These are phyloP conservation scores for Serpula lacrymans DNA, from an alignment of 768 basidiomycete genomes.

Conservation along the genomic window DNA sequence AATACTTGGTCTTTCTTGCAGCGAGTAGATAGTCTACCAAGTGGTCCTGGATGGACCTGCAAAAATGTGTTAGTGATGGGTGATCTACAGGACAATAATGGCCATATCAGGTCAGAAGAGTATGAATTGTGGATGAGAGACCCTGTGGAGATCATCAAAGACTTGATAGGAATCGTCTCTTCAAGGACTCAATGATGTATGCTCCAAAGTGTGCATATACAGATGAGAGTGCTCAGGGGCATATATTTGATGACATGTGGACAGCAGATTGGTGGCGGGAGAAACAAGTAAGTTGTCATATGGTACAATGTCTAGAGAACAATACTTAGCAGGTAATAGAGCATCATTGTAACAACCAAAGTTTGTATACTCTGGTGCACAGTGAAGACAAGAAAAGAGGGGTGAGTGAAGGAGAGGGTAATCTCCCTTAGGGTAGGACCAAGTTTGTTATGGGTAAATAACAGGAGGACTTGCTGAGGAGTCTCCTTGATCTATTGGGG, in stretches of 20 bases:
- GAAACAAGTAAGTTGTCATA: conserved; percentile 12
- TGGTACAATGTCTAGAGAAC: no score
- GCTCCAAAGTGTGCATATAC: not conserved
- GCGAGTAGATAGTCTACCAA: not conserved
- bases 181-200: conserved; percentile 2
- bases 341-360: no score
- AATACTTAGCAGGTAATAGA: no score
- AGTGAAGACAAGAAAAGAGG: no score
- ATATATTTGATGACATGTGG: conserved; percentile 15
- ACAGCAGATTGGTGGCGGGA: conserved; percentile 18
- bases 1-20: no score
- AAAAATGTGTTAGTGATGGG: not conserved
- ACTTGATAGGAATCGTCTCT: conserved; percentile 19
- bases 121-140: conserved; percentile 9
- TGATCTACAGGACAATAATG: not conserved
- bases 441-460: no score
- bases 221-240: conserved; percentile 9
- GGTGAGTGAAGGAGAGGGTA: no score
- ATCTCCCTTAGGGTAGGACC: no score
- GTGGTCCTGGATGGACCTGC: not conserved
- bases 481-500: no score
- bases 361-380: no score
- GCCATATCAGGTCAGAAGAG: not conserved
- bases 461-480: no score
- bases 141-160: conserved; percentile 26